Evolutionary conservation across 1,284 basidiomycete species (phyloP).

Genomic region (Trametes hirsuta): DNA sequence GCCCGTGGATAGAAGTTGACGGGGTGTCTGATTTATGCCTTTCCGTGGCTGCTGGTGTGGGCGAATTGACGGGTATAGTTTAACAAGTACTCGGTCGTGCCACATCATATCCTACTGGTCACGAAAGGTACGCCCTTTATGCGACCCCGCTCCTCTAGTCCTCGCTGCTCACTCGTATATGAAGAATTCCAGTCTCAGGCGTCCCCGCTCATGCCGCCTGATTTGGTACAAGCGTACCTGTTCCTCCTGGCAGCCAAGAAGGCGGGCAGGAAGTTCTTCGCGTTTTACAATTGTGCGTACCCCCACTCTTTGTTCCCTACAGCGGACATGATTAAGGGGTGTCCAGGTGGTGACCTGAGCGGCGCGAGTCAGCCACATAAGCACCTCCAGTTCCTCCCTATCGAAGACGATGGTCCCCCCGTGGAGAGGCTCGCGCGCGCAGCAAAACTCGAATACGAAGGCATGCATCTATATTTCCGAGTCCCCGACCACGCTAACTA

Average conservation of each 20-base stretch:
- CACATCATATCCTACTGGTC: slow-evolving; percentile 80
- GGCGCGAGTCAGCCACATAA: slow-evolving; percentile 90
- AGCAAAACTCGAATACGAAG: slow-evolving; percentile 59
- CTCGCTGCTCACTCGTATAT: neutral
- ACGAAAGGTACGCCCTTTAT: slow-evolving; percentile 61
- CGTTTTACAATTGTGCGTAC: slow-evolving; percentile 82
- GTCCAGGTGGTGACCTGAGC: slow-evolving; percentile 71
- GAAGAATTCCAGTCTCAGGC: slow-evolving; percentile 76
- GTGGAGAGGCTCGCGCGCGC: slow-evolving; percentile 69
- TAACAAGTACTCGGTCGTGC: slow-evolving; percentile 85
- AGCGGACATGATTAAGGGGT: neutral
- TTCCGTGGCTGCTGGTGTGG: neutral
- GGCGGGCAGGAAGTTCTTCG: slow-evolving; percentile 62
- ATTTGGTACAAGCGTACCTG: slow-evolving; percentile 75
- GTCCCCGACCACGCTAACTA: slow-evolving; percentile 39
- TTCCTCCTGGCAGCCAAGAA: slow-evolving; percentile 72
- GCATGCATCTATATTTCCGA: slow-evolving; percentile 40
- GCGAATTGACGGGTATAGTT: slow-evolving; percentile 46
- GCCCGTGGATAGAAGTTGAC: neutral
- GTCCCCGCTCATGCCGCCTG: slow-evolving; percentile 75
- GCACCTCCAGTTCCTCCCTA: slow-evolving; percentile 82
- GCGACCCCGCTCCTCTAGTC: slow-evolving; percentile 1
- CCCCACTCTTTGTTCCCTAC: neutral
- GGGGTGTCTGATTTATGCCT: neutral
- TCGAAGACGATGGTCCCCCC: slow-evolving; percentile 68